Evolutionary conservation across 768 basidiomycete genomes (phyloP), one percentile per base, ranked within the genome.

Genomic region (Lentinula detonsa): DNA sequence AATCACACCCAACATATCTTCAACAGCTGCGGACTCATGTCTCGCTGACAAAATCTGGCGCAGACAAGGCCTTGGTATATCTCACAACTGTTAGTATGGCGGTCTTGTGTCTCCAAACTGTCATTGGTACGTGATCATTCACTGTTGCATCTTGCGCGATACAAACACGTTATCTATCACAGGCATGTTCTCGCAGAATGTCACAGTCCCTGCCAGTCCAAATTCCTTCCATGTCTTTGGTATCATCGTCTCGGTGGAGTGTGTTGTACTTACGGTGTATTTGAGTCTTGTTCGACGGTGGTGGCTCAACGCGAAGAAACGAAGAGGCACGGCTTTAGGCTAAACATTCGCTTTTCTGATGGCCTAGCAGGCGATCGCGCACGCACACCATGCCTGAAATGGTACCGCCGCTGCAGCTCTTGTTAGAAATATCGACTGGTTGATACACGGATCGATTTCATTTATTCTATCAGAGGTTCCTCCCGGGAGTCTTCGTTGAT

Each of bases 1-100:
- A 95, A 65, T 90, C 90, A 16, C 92, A 95, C 66, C 93, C 93
- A 0, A 86, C 86, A 1, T 95, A 95, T 71, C 76, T 95, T 5
- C 83, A 87, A 11, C 87, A 93, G 59, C 81, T 98, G 5, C 82
- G 86, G 6, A 74, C 87, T 1, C 80, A 81, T 15, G 81, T 85
- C 39, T 79, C 81, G 5, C 75, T 77, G 37, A 81, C 85, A 1
- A 86, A 87, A 70, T 76, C 79, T 7, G 83, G 81, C 5, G 83
- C 82, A 4, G 90, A 91, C 70, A 83, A 81, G 64, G 82, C 85
- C 13, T 72, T 94, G 21, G 67, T 95, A 13, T 77, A 79, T 51
- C 77, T 96, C 4, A 85, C 87, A 0, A 68, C 81, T n/a, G 79
- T 93, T 59, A 83, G 78, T 65, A 78, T 95, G 48, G 84, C 81